These are phyloP conservation scores for Monascus ruber DNA, from an alignment of 2,329 filamentous ascomycete genomes.

Conservation along the genomic window DNA sequence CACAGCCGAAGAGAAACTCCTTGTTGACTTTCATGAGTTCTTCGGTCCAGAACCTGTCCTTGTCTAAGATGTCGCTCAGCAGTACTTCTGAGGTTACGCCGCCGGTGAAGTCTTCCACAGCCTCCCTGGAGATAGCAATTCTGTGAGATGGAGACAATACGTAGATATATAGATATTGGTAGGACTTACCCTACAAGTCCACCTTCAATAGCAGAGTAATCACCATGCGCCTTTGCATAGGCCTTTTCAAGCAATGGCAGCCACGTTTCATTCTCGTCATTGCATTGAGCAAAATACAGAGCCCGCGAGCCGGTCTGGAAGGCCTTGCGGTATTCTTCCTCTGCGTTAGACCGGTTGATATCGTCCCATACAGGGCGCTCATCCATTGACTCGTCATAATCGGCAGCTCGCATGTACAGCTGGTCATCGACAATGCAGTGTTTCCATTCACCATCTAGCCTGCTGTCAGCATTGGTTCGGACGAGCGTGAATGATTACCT, in stretches of 20 bases:
- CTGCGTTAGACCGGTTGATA: slow-evolving; percentile 60
- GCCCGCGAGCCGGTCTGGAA: slow-evolving; percentile 67
- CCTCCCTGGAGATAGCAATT: slow-evolving; percentile 30
- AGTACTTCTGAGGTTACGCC: slow-evolving; percentile 38
- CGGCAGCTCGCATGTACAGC: slow-evolving; percentile 68
- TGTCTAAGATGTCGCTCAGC: slow-evolving; percentile 43
- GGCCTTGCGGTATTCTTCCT: slow-evolving; percentile 57
- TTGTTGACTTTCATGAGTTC: slow-evolving; percentile 71
- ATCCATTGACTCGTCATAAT: slow-evolving; percentile 68
- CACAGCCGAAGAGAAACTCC: slow-evolving; percentile 50
- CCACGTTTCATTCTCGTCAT: slow-evolving; percentile 71
- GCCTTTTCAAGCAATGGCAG: slow-evolving; percentile 70
- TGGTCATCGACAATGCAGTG: slow-evolving; percentile 89
- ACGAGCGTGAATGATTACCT: slow-evolving; percentile 1
- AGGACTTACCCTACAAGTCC: slow-evolving; percentile 54
- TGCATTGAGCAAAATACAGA: slow-evolving; percentile 66
- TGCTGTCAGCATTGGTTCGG: no score
- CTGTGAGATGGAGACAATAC: background rate
- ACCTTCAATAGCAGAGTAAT: slow-evolving; percentile 63
- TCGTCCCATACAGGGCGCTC: slow-evolving; percentile 65
- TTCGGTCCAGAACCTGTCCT: slow-evolving; percentile 72
- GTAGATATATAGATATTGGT: background rate
- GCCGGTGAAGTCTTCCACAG: slow-evolving; percentile 48
- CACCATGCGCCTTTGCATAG: slow-evolving; percentile 73
- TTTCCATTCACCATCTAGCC: slow-evolving; percentile 71